A percentile compares a stretch with the other conserved stretches of the same genome.
Conservation (phyloP, 305 asterid species). For the Lippia alba region DNA sequence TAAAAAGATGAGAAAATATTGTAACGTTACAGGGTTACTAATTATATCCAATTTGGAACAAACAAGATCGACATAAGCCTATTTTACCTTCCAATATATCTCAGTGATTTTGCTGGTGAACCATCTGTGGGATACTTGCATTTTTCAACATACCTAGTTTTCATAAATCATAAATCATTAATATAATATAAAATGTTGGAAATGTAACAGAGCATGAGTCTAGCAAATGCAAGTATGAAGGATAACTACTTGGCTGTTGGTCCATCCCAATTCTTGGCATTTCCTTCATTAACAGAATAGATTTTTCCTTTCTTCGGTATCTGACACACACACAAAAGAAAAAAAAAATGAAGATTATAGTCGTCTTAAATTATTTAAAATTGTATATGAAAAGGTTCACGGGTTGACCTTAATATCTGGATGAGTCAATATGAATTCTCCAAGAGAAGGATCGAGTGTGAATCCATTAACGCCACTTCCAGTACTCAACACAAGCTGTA, state of each 20-base stretch:
- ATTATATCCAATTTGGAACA: too few relatives aligned
- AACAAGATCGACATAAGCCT: too few relatives aligned
- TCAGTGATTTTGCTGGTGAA: constrained; percentile 82
- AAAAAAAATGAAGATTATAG: too few relatives aligned
- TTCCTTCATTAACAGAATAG: constrained; percentile 95
- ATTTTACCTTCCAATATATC: constrained; percentile 99
- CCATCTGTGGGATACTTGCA: constrained; percentile 95
- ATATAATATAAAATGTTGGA: constrained; percentile 21
- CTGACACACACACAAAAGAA: too few relatives aligned
- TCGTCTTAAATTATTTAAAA: too few relatives aligned
- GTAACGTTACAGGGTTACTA: too few relatives aligned
- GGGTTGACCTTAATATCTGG: constrained; percentile 95
- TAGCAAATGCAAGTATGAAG: not conserved
- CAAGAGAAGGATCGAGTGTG: constrained; percentile 97
- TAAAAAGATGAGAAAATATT: too few relatives aligned
- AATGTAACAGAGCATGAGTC: too few relatives aligned
- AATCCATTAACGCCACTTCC: constrained; percentile 94
- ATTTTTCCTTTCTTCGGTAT: too few relatives aligned
- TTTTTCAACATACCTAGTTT: constrained; percentile 79
- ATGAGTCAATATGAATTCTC: constrained; percentile 96
- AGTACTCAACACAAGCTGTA: constrained; percentile 89
- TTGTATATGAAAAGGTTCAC: too few relatives aligned
- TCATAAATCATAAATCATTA: constrained; percentile 4
- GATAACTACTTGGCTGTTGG: constrained; percentile 80
- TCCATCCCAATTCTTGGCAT: constrained; percentile 89